A percentile compares a stretch with the other conserved stretches of the same genome.
Conservation (phyloP, 225 moss, liverwort and hornwort genomes). For the Neckera pumila region DNA sequence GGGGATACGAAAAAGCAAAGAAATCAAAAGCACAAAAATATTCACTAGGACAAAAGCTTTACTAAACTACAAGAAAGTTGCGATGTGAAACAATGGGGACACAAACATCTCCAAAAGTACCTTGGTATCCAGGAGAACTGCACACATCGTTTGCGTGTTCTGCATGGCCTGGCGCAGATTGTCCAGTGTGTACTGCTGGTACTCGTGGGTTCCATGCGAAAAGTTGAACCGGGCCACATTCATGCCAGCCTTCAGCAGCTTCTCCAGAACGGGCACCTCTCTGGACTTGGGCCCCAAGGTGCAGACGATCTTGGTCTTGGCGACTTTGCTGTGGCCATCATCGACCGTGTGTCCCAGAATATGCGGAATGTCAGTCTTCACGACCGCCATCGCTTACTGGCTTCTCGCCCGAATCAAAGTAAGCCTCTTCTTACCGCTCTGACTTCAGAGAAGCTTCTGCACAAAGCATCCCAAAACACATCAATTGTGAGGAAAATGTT, state of each 20-base stretch:
- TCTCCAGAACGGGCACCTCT: constrained; percentile 67
- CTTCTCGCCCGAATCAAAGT: background rate
- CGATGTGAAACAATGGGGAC: background rate
- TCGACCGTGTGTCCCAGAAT: constrained; percentile 14
- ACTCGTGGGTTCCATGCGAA: constrained; percentile 81
- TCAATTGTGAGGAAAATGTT: background rate
- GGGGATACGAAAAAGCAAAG: background rate
- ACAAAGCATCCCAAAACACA: background rate
- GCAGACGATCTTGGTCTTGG: constrained; percentile 85
- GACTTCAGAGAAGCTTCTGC: background rate
- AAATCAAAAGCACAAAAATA: background rate
- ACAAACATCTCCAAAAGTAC: background rate
- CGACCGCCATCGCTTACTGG: constrained; percentile 1
- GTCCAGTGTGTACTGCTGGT: constrained; percentile 73
- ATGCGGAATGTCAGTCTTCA: constrained; percentile 11
- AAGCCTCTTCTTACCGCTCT: background rate
- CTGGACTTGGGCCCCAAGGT: constrained; percentile 81
- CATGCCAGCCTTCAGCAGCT: constrained; percentile 81
- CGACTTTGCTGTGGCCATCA: constrained; percentile 14
- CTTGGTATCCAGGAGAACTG: constrained; percentile 78
- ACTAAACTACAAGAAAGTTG: too few relatives aligned
- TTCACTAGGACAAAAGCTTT: background rate
- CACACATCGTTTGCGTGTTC: constrained; percentile 76
- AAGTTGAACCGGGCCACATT: constrained; percentile 96
- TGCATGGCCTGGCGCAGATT: constrained; percentile 55